Percentiles rank a stretch among this genome's conserved stretches.
Evolutionary conservation across 805 yeast genomes (phyloP).

Genomic region (Pichia cabralensis): DNA sequence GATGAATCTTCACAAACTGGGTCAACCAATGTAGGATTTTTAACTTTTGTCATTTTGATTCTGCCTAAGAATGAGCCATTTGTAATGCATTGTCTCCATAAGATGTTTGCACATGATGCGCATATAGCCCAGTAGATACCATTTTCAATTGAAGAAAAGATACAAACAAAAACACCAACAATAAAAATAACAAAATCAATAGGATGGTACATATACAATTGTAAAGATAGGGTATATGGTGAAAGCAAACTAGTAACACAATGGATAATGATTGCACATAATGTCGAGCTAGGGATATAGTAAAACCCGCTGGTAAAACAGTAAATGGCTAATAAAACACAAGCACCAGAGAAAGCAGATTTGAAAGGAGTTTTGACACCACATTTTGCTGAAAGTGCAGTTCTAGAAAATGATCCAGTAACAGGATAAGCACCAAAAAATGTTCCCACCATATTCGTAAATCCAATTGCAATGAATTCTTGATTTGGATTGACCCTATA

Average conservation of each 20-base stretch:
- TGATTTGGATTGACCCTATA: conserved; percentile 89
- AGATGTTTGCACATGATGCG: conserved; percentile 66
- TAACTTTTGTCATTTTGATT: conserved; percentile 59
- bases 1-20: background rate
- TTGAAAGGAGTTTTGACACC: conserved; percentile 93
- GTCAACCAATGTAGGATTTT: conserved; percentile 40
- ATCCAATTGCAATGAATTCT: conserved; percentile 89
- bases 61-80: conserved; percentile 76
- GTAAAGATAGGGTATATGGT: conserved; percentile 54
- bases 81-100: conserved; percentile 73
- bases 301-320: conserved; percentile 75
- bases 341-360: conserved; percentile 81
- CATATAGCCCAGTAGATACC: conserved; percentile 88
- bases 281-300: conserved; percentile 83
- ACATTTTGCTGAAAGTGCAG: conserved; percentile 90
- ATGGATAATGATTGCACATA: conserved; percentile 83
- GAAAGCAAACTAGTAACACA: conserved; percentile 84
- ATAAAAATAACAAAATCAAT: conserved; percentile 65
- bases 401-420: conserved; percentile 91
- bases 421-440: conserved; percentile 92
- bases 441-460: conserved; percentile 81
- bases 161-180: conserved; percentile 62
- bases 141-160: conserved; percentile 70
- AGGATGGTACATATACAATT: conserved; percentile 65
- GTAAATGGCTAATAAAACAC: conserved; percentile 80